These are phyloP conservation scores for Gynochthodes officinalis DNA, from an alignment of 257 asterid genomes.

Conservation along the genomic window DNA sequence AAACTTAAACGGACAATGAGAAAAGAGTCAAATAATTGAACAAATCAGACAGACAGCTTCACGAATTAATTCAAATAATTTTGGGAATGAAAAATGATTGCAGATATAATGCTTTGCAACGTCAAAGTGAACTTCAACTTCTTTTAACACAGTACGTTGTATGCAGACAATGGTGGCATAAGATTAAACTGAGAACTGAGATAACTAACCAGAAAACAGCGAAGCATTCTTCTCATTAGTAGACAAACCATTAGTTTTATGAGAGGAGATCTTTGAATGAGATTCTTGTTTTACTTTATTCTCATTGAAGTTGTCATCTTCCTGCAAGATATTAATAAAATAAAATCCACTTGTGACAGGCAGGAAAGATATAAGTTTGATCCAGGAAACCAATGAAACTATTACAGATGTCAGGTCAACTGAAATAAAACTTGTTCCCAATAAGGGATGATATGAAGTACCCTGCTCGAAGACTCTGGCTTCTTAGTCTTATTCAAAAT, in stretches of 20 bases:
- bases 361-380: constrained; percentile 3
- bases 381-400: neutral
- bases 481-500: constrained; percentile 25
- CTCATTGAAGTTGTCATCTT: constrained; percentile 28
- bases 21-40: neutral
- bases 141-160: neutral
- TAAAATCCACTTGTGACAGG: constrained; percentile 9
- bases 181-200: neutral
- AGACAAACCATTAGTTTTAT: constrained; percentile 22
- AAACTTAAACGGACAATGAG: neutral
- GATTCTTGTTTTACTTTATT: constrained; percentile 34
- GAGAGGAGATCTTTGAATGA: constrained; percentile 21
- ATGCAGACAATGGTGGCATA: neutral
- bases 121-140: neutral
- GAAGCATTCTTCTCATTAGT: constrained; percentile 31
- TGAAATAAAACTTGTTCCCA: neutral
- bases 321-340: constrained; percentile 36
- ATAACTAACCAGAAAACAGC: constrained; percentile 45
- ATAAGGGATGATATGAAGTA: constrained; percentile 7
- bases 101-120: neutral
- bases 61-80: neutral
- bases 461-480: constrained; percentile 47
- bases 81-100: neutral
- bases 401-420: neutral
- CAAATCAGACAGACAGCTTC: constrained; percentile 3